Evolutionary conservation across 345 rosid genomes (phyloP).

Genomic region (Angophora floribunda): DNA sequence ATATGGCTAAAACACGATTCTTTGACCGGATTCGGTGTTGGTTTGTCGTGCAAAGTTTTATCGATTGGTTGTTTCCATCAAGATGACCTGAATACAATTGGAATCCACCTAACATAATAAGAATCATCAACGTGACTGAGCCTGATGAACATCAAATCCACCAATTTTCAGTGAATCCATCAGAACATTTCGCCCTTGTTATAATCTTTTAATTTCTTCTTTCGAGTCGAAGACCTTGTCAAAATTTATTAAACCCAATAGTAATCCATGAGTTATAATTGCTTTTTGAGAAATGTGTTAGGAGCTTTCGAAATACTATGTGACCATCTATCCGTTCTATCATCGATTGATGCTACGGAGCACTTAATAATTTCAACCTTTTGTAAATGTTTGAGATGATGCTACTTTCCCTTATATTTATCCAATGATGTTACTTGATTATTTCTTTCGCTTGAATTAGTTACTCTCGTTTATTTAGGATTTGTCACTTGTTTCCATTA

Average conservation of each 20-base stretch:
- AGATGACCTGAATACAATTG: no score
- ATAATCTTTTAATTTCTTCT: neutral
- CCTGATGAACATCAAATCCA: neutral
- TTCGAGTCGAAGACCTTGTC: neutral
- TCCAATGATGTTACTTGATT: neutral
- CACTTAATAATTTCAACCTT: no score
- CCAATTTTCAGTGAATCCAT: neutral
- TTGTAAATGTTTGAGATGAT: neutral
- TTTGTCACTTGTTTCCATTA: neutral
- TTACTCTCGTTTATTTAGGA: neutral
- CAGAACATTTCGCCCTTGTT: neutral
- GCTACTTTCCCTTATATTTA: neutral
- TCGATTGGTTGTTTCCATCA: no score
- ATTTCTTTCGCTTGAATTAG: neutral
- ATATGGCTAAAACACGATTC: rapidly evolving
- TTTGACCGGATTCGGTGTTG: rapidly evolving
- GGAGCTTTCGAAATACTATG: neutral
- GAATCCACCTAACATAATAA: neutral
- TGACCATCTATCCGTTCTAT: neutral
- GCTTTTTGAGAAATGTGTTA: neutral
- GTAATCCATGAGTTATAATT: neutral
- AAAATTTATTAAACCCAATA: neutral
- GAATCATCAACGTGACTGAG: neutral
- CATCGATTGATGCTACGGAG: no score
- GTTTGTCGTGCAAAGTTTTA: neutral